Percentiles rank a stretch among this genome's conserved stretches.
phyloP scores from a whole-genome alignment of 176 grass and related monocot genomes.

The Urochloa ruziziensis region DNA sequence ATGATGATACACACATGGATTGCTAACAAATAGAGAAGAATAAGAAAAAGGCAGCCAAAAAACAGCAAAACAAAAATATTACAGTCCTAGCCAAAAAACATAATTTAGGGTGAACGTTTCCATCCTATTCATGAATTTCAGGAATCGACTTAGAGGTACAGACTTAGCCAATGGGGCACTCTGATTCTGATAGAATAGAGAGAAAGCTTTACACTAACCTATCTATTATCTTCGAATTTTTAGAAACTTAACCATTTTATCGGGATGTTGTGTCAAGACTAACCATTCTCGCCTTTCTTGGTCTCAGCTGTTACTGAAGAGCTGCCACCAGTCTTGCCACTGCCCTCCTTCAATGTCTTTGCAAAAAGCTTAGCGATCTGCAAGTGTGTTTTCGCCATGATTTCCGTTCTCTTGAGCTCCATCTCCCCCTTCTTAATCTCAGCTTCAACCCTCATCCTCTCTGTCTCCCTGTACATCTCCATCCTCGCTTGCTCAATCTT shows the following conservation, averaged over 20 bases:
- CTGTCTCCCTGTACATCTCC: conserved; percentile 78
- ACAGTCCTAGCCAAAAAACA: too few species aligned
- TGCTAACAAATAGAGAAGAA: background rate
- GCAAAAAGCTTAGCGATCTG: conserved; percentile 80
- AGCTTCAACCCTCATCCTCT: conserved; percentile 66
- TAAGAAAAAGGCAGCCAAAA: background rate
- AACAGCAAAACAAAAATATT: background rate
- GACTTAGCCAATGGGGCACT: background rate
- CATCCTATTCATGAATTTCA: conserved; percentile 4
- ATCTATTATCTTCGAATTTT: background rate
- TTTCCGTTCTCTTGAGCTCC: conserved; percentile 89
- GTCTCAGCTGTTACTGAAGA: conserved; percentile 35
- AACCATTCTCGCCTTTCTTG: conserved; percentile 55
- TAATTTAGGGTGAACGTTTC: background rate
- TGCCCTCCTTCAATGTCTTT: conserved; percentile 42
- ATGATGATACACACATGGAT: background rate
- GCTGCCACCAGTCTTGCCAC: conserved; percentile 33
- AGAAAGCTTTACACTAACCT: conserved; percentile 2
- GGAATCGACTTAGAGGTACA: background rate
- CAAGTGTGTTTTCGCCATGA: conserved; percentile 83
- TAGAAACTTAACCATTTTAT: background rate
- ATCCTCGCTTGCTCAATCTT: conserved; percentile 76
- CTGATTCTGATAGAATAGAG: too few species aligned
- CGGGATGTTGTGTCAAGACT: conserved; percentile 17
- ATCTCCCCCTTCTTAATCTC: conserved; percentile 80